These are phyloP conservation scores for Canavalia gladiata DNA, from an alignment of 306 rosid genomes.

Conservation along the genomic window DNA sequence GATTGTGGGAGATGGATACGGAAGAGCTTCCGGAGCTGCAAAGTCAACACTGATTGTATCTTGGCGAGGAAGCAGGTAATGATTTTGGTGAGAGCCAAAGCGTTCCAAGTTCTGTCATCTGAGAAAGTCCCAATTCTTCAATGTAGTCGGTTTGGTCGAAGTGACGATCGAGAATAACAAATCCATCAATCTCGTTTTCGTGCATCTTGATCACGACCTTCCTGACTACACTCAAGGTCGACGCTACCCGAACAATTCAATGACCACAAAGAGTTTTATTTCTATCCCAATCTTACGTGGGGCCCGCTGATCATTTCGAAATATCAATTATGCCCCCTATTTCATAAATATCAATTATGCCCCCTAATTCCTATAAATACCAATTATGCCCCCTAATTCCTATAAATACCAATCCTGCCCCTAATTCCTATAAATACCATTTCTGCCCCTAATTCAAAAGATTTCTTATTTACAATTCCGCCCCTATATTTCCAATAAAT, in stretches of 20 bases:
- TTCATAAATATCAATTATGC: too few species aligned
- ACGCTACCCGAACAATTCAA: neutral
- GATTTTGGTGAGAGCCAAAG: fast-evolving
- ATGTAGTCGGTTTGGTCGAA: slow-evolving; percentile 28
- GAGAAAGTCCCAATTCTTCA: neutral
- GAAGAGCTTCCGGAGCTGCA: neutral
- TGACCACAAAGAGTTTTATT: neutral
- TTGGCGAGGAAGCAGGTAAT: slow-evolving; percentile 22
- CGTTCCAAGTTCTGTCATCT: too few species aligned
- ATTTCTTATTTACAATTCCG: too few species aligned
- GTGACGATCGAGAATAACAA: neutral
- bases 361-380: too few species aligned
- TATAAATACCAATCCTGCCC: too few species aligned
- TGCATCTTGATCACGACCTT: slow-evolving; percentile 36
- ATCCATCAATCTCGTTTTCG: slow-evolving; percentile 21
- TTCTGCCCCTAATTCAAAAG: too few species aligned
- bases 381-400: too few species aligned
- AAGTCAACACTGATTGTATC: fast-evolving
- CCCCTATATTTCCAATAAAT: too few species aligned
- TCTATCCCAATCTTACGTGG: too few species aligned
- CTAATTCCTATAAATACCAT: too few species aligned
- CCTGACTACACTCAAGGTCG: neutral
- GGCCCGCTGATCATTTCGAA: too few species aligned
- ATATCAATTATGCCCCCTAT: too few species aligned
- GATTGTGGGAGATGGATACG: neutral